Percentiles rank a stretch among this genome's conserved stretches.
These are phyloP conservation scores for Naganishia kalamii DNA, from an alignment of 768 basidiomycete genomes.

Conservation along the genomic window DNA sequence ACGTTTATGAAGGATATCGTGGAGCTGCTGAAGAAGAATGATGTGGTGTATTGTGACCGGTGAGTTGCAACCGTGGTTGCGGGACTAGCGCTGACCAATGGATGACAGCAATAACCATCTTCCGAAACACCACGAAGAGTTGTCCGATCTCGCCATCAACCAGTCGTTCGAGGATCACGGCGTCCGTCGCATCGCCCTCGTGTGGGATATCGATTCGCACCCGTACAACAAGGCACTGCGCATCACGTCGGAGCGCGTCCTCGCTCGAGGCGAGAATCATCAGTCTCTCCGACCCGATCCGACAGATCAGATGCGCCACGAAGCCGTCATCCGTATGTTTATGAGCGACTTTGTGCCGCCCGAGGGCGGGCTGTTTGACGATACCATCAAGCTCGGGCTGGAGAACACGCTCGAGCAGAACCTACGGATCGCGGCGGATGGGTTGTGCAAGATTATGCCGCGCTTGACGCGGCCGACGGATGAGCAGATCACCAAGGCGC, in stretches of 20 bases:
- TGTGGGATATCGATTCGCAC: slow-evolving; percentile 63
- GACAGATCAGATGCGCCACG: slow-evolving; percentile 58
- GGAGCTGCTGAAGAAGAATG: slow-evolving; percentile 56
- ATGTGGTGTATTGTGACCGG: slow-evolving; percentile 85
- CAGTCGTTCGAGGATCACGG: slow-evolving; percentile 45
- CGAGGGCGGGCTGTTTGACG: slow-evolving; percentile 58
- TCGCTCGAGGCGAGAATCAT: slow-evolving; percentile 72
- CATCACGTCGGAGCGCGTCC: slow-evolving; percentile 69
- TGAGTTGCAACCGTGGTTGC: slow-evolving; percentile 45
- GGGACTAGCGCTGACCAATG: not conserved
- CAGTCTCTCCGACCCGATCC: slow-evolving; percentile 60
- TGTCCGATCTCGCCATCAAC: slow-evolving; percentile 55
- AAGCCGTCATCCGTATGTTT: slow-evolving; percentile 77
- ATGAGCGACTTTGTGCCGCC: slow-evolving; percentile 49
- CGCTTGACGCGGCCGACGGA: slow-evolving; percentile 58
- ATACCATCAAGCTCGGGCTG: slow-evolving; percentile 51
- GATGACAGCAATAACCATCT: slow-evolving; percentile 79
- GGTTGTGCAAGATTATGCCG: slow-evolving; percentile 54
- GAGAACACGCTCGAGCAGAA: slow-evolving; percentile 53
- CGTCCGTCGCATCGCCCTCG: slow-evolving; percentile 70
- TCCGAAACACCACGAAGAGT: slow-evolving; percentile 63
- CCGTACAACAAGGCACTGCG: slow-evolving; percentile 60
- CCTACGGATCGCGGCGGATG: slow-evolving; percentile 56
- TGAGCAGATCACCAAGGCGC: slow-evolving; percentile 56
- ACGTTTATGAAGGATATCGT: slow-evolving; percentile 64